Percentiles rank a stretch among this genome's conserved stretches.
Conservation (phyloP, 345 rosid species). For the Litchi chinensis region DNA sequence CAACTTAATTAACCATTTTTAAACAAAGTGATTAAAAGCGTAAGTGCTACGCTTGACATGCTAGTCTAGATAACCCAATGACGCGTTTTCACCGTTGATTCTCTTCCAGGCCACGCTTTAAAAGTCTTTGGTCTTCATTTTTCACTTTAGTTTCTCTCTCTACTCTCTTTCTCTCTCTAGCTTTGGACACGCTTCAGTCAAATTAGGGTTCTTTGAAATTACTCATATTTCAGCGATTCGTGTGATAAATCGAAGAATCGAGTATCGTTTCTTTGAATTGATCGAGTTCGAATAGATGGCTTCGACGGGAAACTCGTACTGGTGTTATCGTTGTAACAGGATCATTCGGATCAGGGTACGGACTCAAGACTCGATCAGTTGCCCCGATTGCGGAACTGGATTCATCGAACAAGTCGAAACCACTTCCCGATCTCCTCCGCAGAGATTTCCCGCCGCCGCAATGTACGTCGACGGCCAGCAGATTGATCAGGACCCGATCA, state of each 20-base stretch:
- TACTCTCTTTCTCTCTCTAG: neutral
- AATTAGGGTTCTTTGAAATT: constrained; percentile 31
- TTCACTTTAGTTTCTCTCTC: neutral
- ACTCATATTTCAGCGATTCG: neutral
- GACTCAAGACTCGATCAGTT: constrained; percentile 36
- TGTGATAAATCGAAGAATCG: too few species aligned
- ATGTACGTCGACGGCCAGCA: constrained; percentile 30
- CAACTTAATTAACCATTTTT: neutral
- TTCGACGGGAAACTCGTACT: constrained; percentile 43
- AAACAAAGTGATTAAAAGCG: constrained; percentile 22
- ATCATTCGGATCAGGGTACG: constrained; percentile 33
- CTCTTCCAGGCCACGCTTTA: constrained; percentile 9
- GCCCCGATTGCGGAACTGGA: constrained; percentile 58
- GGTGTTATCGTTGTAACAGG: constrained; percentile 66
- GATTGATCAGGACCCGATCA: constrained; percentile 12
- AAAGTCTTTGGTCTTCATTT: constrained; percentile 3
- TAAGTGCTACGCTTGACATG: constrained; percentile 9
- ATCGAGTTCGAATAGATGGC: constrained; percentile 25
- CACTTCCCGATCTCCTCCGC: constrained; percentile 33
- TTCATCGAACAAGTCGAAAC: constrained; percentile 54
- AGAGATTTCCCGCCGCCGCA: constrained; percentile 27
- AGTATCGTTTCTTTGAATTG: neutral
- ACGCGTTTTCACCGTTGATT: constrained; percentile 28
- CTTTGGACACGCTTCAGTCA: neutral
- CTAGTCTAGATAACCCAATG: constrained; percentile 6